Conservation (phyloP, 192 early-diverging fungal species). For the Podila epicladia region DNA sequence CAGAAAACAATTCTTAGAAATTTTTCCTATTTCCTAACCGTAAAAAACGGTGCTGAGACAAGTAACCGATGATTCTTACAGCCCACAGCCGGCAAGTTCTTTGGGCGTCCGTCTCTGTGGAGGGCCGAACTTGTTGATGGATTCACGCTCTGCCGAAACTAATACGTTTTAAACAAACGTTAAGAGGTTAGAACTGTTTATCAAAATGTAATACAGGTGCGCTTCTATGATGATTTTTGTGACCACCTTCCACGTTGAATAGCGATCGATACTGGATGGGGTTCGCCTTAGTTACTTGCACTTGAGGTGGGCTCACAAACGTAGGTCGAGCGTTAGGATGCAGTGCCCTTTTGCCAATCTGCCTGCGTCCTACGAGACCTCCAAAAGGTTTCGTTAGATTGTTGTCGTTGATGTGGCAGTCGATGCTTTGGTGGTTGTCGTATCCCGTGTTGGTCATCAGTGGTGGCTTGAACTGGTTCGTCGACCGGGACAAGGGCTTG, state of each 20-base stretch:
- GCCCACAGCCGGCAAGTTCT: slow-evolving; percentile 7
- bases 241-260: slow-evolving; percentile 12
- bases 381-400: neutral
- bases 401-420: neutral
- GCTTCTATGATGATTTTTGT: neutral
- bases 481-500: slow-evolving; percentile 2
- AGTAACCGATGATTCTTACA: slow-evolving; percentile 12
- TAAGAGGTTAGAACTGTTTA: neutral
- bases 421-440: neutral
- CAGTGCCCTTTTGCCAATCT: slow-evolving; percentile 1
- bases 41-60: neutral
- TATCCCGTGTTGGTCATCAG: slow-evolving; percentile 4
- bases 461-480: slow-evolving; percentile 22
- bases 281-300: neutral
- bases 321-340: slow-evolving; percentile 22
- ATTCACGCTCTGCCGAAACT: neutral
- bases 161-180: neutral
- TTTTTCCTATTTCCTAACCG: neutral
- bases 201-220: neutral
- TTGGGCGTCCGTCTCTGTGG: neutral
- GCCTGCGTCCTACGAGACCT: neutral
- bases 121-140: neutral
- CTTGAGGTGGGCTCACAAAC: neutral
- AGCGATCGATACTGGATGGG: neutral
- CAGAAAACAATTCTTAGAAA: neutral